These are phyloP conservation scores for Pythium pectinolyticum DNA, from an alignment of 352 stramenopile genomes.

Conservation along the genomic window DNA sequence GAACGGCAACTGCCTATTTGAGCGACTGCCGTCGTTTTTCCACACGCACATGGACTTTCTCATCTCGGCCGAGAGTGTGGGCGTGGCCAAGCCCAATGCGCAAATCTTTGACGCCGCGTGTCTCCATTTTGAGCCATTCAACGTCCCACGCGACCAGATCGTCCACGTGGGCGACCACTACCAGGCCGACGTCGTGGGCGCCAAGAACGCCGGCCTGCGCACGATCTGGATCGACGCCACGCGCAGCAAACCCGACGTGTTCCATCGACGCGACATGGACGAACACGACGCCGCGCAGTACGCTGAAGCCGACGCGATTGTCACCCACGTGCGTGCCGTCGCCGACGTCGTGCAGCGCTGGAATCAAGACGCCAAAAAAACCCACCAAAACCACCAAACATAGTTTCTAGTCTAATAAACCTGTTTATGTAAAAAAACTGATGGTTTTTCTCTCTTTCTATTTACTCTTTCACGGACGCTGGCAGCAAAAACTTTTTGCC, in stretches of 20 bases:
- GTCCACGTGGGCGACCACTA: conserved; percentile 82
- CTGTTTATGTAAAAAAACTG: too few relatives aligned
- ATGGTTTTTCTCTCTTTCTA: not conserved
- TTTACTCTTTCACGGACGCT: conserved; percentile 28
- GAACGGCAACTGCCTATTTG: conserved; percentile 68
- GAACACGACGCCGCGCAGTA: conserved; percentile 35
- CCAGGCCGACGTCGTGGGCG: conserved; percentile 62
- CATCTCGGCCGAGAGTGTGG: conserved; percentile 54
- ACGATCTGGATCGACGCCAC: conserved; percentile 67
- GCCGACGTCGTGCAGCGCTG: conserved; percentile 44
- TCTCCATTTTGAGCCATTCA: conserved; percentile 30
- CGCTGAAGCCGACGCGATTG: conserved; percentile 57
- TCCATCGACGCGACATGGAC: conserved; percentile 32
- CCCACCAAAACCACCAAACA: not conserved
- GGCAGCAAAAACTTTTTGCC: conserved; percentile 75
- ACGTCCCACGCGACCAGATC: conserved; percentile 37
- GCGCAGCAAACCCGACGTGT: conserved; percentile 41
- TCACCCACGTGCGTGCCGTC: conserved; percentile 48
- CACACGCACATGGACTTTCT: conserved; percentile 45
- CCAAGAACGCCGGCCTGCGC: conserved; percentile 56
- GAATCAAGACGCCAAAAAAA: conserved; percentile 27
- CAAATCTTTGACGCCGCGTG: conserved; percentile 64
- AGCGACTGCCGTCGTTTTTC: conserved; percentile 47
- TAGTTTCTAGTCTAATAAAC: too few relatives aligned
- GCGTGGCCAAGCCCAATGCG: conserved; percentile 42